A percentile compares a stretch with the other conserved stretches of the same genome.
phyloP scores from a whole-genome alignment of 2,329 filamentous ascomycete species.

The Cytospora chrysosperma region DNA sequence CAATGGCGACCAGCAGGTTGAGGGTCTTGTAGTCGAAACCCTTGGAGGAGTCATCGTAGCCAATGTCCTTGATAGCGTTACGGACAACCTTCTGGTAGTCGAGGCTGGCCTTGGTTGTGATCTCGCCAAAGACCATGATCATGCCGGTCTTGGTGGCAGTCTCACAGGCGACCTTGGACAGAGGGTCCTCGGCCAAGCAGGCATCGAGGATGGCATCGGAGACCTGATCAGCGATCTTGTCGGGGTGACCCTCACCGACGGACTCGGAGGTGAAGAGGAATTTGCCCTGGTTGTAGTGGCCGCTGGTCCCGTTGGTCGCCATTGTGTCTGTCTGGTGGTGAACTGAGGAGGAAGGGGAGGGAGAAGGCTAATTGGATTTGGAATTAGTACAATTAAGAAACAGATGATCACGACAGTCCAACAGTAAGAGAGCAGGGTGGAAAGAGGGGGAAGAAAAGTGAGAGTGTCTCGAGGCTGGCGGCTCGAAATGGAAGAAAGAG shows the following conservation, averaged over 20 bases:
- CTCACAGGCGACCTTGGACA: constrained; percentile 99
- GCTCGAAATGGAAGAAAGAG: too few species aligned
- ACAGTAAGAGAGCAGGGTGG: neutral
- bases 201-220: constrained; percentile 98
- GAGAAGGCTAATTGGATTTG: neutral
- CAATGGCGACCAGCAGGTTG: constrained; percentile 97
- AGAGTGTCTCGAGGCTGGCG: neutral
- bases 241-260: constrained; percentile 86
- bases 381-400: constrained; percentile 9
- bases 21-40: constrained; percentile 99
- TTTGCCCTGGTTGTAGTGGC: constrained; percentile 61
- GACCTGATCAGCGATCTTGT: constrained; percentile 98
- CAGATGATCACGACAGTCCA: too few species aligned
- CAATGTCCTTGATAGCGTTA: constrained; percentile 94
- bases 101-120: constrained; percentile 90
- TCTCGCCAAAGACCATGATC: constrained; percentile 99
- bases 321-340: constrained; percentile 48
- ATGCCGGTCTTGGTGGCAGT: constrained; percentile 99
- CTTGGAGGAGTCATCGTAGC: constrained; percentile 95
- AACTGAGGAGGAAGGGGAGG: neutral
- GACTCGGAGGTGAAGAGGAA: constrained; percentile 92
- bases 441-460: neutral
- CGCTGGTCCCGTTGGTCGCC: constrained; percentile 49
- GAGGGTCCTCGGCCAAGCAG: constrained; percentile 88
- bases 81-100: constrained; percentile 99